Conservation (phyloP, 2,329 filamentous ascomycete species). For the Ophiostoma quercus region DNA sequence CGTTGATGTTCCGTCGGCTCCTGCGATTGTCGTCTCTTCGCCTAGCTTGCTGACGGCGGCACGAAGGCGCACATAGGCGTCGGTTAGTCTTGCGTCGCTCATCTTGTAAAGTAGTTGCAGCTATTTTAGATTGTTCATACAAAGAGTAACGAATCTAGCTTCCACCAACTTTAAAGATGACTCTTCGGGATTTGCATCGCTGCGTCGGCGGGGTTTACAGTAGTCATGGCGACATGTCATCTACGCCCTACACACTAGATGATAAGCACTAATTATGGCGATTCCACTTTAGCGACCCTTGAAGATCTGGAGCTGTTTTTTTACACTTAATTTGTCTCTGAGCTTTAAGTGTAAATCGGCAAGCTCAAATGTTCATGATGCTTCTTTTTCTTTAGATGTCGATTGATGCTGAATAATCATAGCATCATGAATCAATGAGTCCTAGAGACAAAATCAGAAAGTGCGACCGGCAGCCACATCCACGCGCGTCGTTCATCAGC, state of each 20-base stretch:
- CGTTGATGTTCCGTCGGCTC: not conserved
- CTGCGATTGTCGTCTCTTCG: not conserved
- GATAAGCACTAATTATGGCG: not conserved
- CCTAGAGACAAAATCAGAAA: not conserved
- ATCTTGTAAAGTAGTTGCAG: not conserved
- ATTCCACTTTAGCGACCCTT: not conserved
- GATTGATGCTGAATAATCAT: not conserved
- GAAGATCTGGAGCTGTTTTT: not conserved
- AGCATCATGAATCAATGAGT: too few species aligned
- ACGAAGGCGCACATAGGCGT: constrained; percentile 28
- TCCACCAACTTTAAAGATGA: not conserved
- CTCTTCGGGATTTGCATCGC: not conserved
- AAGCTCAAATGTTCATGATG: not conserved
- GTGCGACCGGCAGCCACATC: not conserved
- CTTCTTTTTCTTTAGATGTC: not conserved
- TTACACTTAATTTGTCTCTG: not conserved
- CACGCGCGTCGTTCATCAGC: not conserved
- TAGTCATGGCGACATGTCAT: not conserved
- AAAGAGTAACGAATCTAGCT: not conserved
- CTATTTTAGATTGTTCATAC: not conserved
- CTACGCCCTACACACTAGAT: not conserved
- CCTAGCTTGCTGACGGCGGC: constrained; percentile 21
- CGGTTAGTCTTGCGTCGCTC: constrained; percentile 23
- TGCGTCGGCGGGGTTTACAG: not conserved
- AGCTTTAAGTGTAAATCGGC: not conserved